Percentiles rank a stretch among this genome's conserved stretches.
Conservation (phyloP, 345 rosid species). For the Boechera divaricarpa region DNA sequence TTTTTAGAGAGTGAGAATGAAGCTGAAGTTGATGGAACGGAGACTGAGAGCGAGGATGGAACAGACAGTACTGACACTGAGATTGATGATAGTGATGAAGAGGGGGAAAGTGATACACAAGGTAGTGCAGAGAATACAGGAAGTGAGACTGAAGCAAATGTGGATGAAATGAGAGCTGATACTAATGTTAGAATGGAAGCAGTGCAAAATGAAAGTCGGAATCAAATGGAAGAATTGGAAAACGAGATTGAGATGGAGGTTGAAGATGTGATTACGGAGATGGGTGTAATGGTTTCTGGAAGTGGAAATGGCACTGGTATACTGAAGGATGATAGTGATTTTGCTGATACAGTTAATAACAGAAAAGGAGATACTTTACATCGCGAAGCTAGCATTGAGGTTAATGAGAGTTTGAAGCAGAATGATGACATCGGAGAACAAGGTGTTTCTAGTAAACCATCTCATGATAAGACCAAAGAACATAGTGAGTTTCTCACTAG, state of each 20-base stretch:
- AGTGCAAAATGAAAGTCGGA: slow-evolving; percentile 30
- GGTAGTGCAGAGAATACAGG: slow-evolving; percentile 43
- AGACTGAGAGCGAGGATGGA: slow-evolving; percentile 40
- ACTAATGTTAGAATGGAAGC: slow-evolving; percentile 29
- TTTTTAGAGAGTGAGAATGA: slow-evolving; percentile 45
- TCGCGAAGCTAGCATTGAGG: slow-evolving; percentile 41
- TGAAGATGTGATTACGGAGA: slow-evolving; percentile 34
- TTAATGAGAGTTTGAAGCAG: slow-evolving; percentile 44
- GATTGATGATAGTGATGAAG: slow-evolving; percentile 41
- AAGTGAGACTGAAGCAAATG: slow-evolving; percentile 39
- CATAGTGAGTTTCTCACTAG: slow-evolving; percentile 39
- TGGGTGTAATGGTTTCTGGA: slow-evolving; percentile 32
- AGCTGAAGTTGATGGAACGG: slow-evolving; percentile 34
- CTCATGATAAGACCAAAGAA: slow-evolving; percentile 46
- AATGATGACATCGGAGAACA: slow-evolving; percentile 37
- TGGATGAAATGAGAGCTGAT: slow-evolving; percentile 22
- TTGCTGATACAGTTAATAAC: slow-evolving; percentile 26
- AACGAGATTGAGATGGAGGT: slow-evolving; percentile 40
- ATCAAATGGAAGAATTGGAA: slow-evolving; percentile 31
- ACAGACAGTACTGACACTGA: slow-evolving; percentile 33
- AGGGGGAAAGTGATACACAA: slow-evolving; percentile 37
- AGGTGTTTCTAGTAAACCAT: slow-evolving; percentile 33
- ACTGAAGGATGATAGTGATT: slow-evolving; percentile 19
- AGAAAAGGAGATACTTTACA: slow-evolving; percentile 25
- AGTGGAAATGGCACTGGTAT: slow-evolving; percentile 33